Evolutionary conservation across 805 yeast species (phyloP).

Genomic region (Naumovozyma baii): DNA sequence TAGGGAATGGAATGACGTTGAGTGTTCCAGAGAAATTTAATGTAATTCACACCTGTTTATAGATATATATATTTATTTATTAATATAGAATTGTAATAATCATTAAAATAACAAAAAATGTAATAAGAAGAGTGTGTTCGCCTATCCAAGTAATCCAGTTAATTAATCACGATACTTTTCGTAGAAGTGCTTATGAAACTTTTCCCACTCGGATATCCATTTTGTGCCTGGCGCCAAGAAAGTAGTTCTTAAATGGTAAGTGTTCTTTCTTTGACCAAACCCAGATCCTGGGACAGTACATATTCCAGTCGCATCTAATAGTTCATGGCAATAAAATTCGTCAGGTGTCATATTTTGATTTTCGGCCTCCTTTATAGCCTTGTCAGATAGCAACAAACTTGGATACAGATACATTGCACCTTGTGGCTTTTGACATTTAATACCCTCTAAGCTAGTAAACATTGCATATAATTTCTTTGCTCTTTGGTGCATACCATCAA

Average conservation of each 20-base stretch:
- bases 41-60: too few relatives aligned
- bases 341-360: conserved; percentile 54
- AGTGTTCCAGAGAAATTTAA: neutral
- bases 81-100: too few relatives aligned
- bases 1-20: neutral
- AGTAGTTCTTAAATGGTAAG: conserved; percentile 90
- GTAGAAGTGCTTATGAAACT: conserved; percentile 70
- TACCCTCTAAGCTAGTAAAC: conserved; percentile 68
- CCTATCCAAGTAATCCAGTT: too few relatives aligned
- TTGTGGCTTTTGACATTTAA: conserved; percentile 76
- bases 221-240: conserved; percentile 92
- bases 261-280: conserved; percentile 83
- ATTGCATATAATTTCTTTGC: conserved; percentile 60
- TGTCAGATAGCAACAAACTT: conserved; percentile 51
- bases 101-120: too few relatives aligned
- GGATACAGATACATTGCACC: conserved; percentile 99
- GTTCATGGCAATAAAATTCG: conserved; percentile 76
- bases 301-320: conserved; percentile 81
- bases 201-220: conserved; percentile 71
- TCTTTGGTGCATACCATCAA: conserved; percentile 50
- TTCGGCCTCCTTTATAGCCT: conserved; percentile 53
- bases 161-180: conserved; percentile 37
- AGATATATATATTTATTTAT: neutral
- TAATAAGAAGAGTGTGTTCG: too few relatives aligned
- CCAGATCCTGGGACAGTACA: conserved; percentile 98